Evolutionary conservation across 768 basidiomycete genomes (phyloP), one percentile per base, ranked within the genome.

Genomic region (Boletus fagicola): DNA sequence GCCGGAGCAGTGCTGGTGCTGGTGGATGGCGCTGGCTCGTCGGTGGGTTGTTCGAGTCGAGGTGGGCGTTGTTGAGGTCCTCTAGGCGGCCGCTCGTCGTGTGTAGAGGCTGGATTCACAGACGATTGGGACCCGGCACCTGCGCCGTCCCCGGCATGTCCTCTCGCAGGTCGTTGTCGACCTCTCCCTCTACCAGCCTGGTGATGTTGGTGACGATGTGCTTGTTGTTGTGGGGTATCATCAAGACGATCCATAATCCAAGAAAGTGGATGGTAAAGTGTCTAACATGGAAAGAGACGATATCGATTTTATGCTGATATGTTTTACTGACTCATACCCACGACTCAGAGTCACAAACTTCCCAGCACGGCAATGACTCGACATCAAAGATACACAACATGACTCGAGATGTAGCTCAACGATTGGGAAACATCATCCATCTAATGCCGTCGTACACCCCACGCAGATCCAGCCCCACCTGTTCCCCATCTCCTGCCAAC

Each of bases 351-450:
- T 5, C 28, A 5, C 26, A 26, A 5, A 44, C 18, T 18, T 4
- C 12, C 20, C 22, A 51, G 51, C 16, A 24, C 33, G 1, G 18
- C n/a, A 38, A 38, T 39, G 38, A 39, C 38, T 39, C 38, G 16
- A 39, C 5, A 18, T 39, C 38, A 9, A 11, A 31, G 11, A 31
- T 31, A 1, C 1, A 1, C 30, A 10, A 30, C 30, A 10, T 18
- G 38, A n/a, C 39, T 40, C 16, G 10, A 4, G 9, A 40, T 40
- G 4, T 9, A n/a, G n/a, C 16, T n/a, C 11, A 40, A 5, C 16
- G 39, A 20, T 40, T 40, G 4, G 80, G 75, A 63, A 79, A 84
- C 18, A 83, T 15, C 12, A 80, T 58, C 83, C 83, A 85, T 58
- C 71, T 73, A 22, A 82, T 44, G 31, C 75, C 75, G 62, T 84